A percentile compares a stretch with the other conserved stretches of the same genome.
Conservation (phyloP, 2,329 filamentous ascomycete genomes). For the Ophiostoma angusticollis region DNA sequence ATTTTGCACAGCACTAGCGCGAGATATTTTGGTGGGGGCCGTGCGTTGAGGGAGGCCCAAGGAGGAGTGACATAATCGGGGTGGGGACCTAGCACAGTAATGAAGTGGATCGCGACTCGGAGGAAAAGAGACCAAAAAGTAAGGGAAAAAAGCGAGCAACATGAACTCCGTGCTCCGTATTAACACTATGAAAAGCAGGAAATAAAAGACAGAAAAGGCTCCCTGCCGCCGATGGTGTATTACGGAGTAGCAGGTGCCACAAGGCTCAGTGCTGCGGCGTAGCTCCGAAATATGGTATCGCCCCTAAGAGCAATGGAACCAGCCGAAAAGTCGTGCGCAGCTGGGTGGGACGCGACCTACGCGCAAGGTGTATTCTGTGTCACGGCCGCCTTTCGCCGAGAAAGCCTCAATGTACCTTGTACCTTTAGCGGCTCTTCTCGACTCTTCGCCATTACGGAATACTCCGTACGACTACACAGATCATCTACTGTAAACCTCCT, state of each 20-base stretch:
- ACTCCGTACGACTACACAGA: too few relatives aligned
- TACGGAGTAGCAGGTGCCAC: background rate
- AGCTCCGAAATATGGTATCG: background rate
- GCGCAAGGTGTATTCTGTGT: conserved; percentile 12
- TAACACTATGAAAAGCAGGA: background rate
- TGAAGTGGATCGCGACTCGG: too few relatives aligned
- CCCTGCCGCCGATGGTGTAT: too few relatives aligned
- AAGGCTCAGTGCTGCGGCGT: background rate
- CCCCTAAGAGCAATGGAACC: conserved; percentile 6
- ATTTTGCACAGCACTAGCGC: conserved; percentile 2
- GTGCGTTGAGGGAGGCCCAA: conserved; percentile 7
- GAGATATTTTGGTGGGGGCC: conserved; percentile 8
- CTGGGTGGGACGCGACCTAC: conserved; percentile 7
- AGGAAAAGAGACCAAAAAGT: too few relatives aligned
- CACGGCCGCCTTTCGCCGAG: too few relatives aligned
- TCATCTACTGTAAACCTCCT: too few relatives aligned
- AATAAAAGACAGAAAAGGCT: background rate
- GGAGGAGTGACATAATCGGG: too few relatives aligned
- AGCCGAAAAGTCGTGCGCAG: background rate
- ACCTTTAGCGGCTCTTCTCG: background rate
- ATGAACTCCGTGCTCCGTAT: too few relatives aligned
- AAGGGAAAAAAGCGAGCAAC: too few relatives aligned
- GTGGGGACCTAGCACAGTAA: too few relatives aligned
- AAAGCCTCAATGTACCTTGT: background rate
- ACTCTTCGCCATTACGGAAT: too few relatives aligned